A percentile compares a stretch with the other conserved stretches of the same genome.
phyloP scores from a whole-genome alignment of 805 yeast species.

The Wickerhamomyces hampshirensis region DNA sequence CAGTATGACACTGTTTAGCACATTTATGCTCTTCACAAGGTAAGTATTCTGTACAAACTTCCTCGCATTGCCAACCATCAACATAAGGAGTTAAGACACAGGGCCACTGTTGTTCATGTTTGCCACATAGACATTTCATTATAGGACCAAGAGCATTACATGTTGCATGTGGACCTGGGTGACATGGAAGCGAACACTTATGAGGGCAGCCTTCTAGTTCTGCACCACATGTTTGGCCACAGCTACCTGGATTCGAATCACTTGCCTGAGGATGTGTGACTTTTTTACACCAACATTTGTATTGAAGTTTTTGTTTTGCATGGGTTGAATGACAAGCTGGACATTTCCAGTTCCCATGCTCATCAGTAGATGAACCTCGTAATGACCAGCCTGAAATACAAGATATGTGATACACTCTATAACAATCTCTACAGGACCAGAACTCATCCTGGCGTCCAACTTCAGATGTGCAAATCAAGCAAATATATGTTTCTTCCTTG shows the following conservation, averaged over 20 bases:
- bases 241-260: slow-evolving; percentile 68
- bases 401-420: slow-evolving; percentile 76
- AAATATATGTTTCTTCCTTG: slow-evolving; percentile 64
- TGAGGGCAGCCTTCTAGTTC: slow-evolving; percentile 60
- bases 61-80: slow-evolving; percentile 64
- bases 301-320: slow-evolving; percentile 45
- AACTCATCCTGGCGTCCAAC: slow-evolving; percentile 59
- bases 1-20: slow-evolving; percentile 62
- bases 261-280: slow-evolving; percentile 59
- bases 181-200: slow-evolving; percentile 71
- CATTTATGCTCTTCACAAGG: slow-evolving; percentile 76
- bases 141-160: slow-evolving; percentile 79
- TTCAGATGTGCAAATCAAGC: slow-evolving; percentile 86
- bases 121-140: slow-evolving; percentile 72
- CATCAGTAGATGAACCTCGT: slow-evolving; percentile 63
- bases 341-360: slow-evolving; percentile 71
- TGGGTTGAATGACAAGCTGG: slow-evolving; percentile 67
- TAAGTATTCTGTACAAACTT: slow-evolving; percentile 52
- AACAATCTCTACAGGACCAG: slow-evolving; percentile 80
- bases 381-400: slow-evolving; percentile 88
- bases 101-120: slow-evolving; percentile 57
- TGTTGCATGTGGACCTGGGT: slow-evolving; percentile 82
- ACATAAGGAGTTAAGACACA: slow-evolving; percentile 66
- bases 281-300: slow-evolving; percentile 89
- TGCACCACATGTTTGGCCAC: slow-evolving; percentile 77